Evolutionary conservation across 805 yeast genomes (phyloP).

Genomic region (Saturnispora saitoi): DNA sequence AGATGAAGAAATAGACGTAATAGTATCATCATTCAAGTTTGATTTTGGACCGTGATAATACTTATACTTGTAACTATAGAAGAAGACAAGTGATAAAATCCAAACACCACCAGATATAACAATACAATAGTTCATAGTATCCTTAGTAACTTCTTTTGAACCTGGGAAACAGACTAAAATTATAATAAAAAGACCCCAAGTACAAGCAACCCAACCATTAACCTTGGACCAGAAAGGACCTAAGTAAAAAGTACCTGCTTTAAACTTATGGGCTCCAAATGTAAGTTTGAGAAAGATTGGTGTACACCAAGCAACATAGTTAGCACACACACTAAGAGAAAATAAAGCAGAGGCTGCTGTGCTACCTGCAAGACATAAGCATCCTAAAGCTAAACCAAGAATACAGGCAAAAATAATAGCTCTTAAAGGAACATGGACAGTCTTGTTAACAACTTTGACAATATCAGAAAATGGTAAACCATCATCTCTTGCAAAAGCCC

Average conservation of each 20-base stretch:
- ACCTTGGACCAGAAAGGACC: constrained; percentile 41
- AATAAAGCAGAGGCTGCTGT: constrained; percentile 60
- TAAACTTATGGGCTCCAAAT: constrained; percentile 38
- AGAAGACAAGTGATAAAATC: constrained; percentile 20
- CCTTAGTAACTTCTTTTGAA: constrained; percentile 26
- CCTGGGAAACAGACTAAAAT: constrained; percentile 54
- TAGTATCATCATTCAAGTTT: constrained; percentile 13
- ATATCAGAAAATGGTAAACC: constrained; percentile 54
- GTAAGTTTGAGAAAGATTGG: constrained; percentile 47
- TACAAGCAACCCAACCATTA: constrained; percentile 37
- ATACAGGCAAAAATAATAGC: constrained; percentile 47
- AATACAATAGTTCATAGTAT: constrained; percentile 30
- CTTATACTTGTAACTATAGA: constrained; percentile 20
- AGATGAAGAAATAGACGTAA: constrained; percentile 9
- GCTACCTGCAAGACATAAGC: constrained; percentile 44
- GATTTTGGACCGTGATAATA: constrained; percentile 23
- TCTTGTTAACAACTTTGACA: constrained; percentile 47
- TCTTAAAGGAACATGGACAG: constrained; percentile 47
- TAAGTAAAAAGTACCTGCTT: constrained; percentile 55
- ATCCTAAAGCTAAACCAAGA: constrained; percentile 42
- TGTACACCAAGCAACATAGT: constrained; percentile 50
- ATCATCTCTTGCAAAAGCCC: constrained; percentile 70
- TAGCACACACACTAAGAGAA: constrained; percentile 50
- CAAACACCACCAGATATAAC: constrained; percentile 29
- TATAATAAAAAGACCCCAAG: constrained; percentile 43